Conservation (phyloP, 345 rosid species). For the Triadica sebifera region DNA sequence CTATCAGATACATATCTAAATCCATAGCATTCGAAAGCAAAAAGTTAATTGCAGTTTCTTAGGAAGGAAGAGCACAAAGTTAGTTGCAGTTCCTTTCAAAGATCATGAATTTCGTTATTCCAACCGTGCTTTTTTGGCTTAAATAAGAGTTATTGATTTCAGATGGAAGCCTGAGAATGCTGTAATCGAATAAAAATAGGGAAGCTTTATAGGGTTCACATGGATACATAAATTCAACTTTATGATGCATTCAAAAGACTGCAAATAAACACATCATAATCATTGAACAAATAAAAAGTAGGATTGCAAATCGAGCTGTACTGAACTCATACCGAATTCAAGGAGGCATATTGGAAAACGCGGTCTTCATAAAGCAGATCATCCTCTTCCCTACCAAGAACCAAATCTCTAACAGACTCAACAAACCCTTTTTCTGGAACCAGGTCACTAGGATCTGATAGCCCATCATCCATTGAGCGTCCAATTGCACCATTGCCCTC, state of each 20-base stretch:
- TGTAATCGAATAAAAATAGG: not conserved
- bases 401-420: conserved; percentile 60
- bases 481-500: conserved; percentile 34
- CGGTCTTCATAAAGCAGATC: conserved; percentile 92
- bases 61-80: not conserved
- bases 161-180: not conserved
- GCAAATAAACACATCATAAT: not conserved
- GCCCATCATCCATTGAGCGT: conserved; percentile 22
- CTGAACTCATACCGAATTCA: conserved; percentile 51
- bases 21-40: not conserved
- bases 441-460: conserved; percentile 33
- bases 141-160: not conserved
- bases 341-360: conserved; percentile 75
- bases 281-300: not conserved
- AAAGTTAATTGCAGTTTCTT: not conserved
- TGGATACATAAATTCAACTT: not conserved
- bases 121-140: not conserved
- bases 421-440: conserved; percentile 63
- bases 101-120: not conserved
- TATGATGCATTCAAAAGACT: not conserved
- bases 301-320: not conserved
- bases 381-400: conserved; percentile 73
- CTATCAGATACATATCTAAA: not conserved
- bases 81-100: not conserved
- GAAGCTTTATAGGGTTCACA: not conserved